Evolutionary conservation across 73 alveolate species (phyloP).

Genomic region (Paramecium bursaria): DNA sequence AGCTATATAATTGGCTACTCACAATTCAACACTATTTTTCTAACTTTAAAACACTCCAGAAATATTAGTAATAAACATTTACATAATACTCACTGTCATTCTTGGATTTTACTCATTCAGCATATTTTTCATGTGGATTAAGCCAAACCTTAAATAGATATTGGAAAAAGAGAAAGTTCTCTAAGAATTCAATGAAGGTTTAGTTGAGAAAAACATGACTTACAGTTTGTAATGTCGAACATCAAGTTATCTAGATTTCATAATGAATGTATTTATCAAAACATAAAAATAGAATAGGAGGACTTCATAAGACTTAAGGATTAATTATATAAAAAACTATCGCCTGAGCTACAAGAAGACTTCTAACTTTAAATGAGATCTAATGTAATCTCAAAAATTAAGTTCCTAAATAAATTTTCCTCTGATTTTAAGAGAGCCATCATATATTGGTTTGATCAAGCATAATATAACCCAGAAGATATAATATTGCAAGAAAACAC

Average conservation of each 20-base stretch:
- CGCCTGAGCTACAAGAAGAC: conserved; percentile 51
- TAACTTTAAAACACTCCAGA: background rate
- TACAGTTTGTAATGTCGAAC: conserved; percentile 10
- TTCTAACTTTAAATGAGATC: conserved; percentile 20
- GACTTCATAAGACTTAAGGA: conserved; percentile 32
- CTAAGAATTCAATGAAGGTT: background rate
- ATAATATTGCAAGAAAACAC: too few species aligned
- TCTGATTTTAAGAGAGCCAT: conserved; percentile 4
- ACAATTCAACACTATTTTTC: too few species aligned
- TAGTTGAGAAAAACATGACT: conserved; percentile 7
- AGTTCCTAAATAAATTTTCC: conserved; percentile 14
- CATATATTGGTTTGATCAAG: conserved; percentile 41
- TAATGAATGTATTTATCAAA: background rate
- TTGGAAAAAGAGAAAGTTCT: conserved; percentile 43
- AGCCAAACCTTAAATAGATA: conserved; percentile 2
- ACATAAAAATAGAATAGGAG: conserved; percentile 12
- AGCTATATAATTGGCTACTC: background rate
- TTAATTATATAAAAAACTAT: conserved; percentile 1
- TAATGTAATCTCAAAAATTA: conserved; percentile 7
- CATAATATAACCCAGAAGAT: conserved; percentile 53
- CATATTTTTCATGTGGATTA: conserved; percentile 1
- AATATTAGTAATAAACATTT: background rate
- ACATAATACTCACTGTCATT: background rate
- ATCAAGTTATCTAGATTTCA: conserved; percentile 25
- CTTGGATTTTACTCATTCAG: background rate